Evolutionary conservation across 768 basidiomycete genomes (phyloP).

Genomic region (Hygrocybe punicea): DNA sequence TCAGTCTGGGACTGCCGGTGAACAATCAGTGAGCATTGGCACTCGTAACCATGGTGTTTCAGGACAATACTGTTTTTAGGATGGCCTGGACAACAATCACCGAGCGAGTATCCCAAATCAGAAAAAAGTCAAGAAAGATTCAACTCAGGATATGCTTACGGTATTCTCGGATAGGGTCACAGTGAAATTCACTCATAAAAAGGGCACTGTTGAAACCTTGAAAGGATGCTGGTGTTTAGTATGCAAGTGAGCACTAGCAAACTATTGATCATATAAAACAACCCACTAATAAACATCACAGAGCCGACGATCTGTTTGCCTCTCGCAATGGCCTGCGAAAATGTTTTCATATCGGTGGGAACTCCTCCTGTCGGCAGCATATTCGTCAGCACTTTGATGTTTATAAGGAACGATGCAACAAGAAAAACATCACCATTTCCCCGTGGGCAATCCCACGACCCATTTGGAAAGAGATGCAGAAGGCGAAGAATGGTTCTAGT

Average conservation of each 20-base stretch:
- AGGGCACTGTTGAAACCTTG: background rate
- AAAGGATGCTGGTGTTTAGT: slow-evolving; percentile 9
- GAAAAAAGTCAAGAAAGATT: background rate
- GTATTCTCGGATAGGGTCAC: background rate
- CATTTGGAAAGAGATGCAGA: background rate
- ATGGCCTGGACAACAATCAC: background rate
- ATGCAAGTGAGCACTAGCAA: slow-evolving; percentile 8
- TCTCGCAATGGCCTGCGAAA: slow-evolving; percentile 2
- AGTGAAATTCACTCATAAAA: background rate
- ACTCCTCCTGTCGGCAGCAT: slow-evolving; percentile 12
- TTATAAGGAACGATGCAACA: slow-evolving; percentile 9
- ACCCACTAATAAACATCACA: background rate
- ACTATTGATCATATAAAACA: background rate
- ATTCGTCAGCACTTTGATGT: slow-evolving; percentile 15
- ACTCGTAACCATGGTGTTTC: too few relatives aligned
- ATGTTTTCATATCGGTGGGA: slow-evolving; percentile 11
- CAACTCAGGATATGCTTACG: background rate
- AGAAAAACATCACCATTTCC: background rate
- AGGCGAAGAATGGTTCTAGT: background rate
- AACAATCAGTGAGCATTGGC: too few relatives aligned
- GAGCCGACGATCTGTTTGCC: background rate
- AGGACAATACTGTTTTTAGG: background rate
- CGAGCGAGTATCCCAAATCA: background rate
- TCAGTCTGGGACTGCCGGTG: too few relatives aligned
- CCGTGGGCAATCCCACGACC: slow-evolving; percentile 4